Percentiles rank a stretch among this genome's conserved stretches.
phyloP scores from a whole-genome alignment of 352 stramenopile genomes.

The Pythium aristosporum region DNA sequence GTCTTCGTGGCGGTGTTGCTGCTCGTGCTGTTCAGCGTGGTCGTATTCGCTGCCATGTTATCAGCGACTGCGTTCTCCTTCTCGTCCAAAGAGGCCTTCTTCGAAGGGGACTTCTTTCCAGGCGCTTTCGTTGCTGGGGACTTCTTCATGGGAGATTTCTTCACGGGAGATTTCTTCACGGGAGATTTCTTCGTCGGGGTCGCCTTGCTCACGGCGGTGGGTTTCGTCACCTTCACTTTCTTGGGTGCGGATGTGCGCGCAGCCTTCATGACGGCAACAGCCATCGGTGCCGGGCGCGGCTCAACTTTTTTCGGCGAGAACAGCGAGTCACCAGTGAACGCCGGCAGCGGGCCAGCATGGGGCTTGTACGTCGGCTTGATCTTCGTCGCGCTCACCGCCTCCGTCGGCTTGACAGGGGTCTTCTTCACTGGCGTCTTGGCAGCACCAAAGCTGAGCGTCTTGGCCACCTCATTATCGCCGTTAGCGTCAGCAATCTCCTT shows the following conservation, averaged over 20 bases:
- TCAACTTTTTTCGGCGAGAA: slow-evolving; percentile 50
- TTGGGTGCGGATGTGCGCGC: slow-evolving; percentile 7
- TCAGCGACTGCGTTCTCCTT: slow-evolving; percentile 16
- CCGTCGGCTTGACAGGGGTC: neutral
- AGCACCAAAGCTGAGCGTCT: slow-evolving; percentile 26
- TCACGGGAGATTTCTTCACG: slow-evolving; percentile 2
- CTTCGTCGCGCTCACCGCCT: slow-evolving; percentile 4
- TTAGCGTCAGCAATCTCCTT: slow-evolving; percentile 13
- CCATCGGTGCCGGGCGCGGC: slow-evolving; percentile 28
- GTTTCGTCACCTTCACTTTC: slow-evolving; percentile 23
- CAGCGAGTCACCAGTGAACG: slow-evolving; percentile 55
- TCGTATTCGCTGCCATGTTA: neutral
- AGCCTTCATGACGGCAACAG: slow-evolving; percentile 29
- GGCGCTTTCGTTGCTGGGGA: neutral
- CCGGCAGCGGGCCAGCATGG: slow-evolving; percentile 63
- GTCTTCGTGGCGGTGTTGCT: neutral
- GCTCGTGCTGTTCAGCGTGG: neutral
- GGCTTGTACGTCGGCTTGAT: slow-evolving; percentile 48
- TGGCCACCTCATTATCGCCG: slow-evolving; percentile 9
- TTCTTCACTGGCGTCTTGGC: slow-evolving; percentile 10
- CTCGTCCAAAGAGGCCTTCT: neutral
- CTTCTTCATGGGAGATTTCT: slow-evolving; percentile 14
- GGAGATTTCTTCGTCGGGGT: slow-evolving; percentile 17
- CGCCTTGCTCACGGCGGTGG: slow-evolving; percentile 9
- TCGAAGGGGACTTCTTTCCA: slow-evolving; percentile 5